Evolutionary conservation across 768 basidiomycete species (phyloP).

Genomic region (Amanita subjunquillea): DNA sequence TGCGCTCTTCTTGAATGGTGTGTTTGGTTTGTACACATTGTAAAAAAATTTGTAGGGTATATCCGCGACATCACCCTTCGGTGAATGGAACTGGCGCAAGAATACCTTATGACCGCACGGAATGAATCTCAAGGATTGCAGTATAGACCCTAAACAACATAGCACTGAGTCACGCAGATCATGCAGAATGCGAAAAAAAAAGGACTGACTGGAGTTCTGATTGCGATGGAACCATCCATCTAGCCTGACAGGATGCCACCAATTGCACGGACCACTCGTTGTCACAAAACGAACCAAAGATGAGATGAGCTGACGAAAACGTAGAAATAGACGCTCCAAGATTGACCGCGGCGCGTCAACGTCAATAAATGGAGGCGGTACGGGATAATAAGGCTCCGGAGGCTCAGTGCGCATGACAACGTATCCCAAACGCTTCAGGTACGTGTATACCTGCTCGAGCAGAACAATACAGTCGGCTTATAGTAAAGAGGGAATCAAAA

Average conservation of each 20-base stretch:
- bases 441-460: slow-evolving; percentile 72
- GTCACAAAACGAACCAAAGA: slow-evolving; percentile 15
- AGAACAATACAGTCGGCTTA: not conserved
- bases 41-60: slow-evolving; percentile 80
- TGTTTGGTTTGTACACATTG: slow-evolving; percentile 86
- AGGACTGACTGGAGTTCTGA: slow-evolving; percentile 40
- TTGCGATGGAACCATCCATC: slow-evolving; percentile 37
- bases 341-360: slow-evolving; percentile 14
- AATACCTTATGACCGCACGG: slow-evolving; percentile 51
- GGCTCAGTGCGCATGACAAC: slow-evolving; percentile 68
- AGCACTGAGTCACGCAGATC: slow-evolving; percentile 1
- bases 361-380: slow-evolving; percentile 26
- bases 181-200: not conserved
- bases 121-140: slow-evolving; percentile 58
- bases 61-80: slow-evolving; percentile 9
- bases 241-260: slow-evolving; percentile 57
- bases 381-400: slow-evolving; percentile 42
- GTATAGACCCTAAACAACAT: slow-evolving; percentile 45
- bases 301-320: slow-evolving; percentile 24
- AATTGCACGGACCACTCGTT: slow-evolving; percentile 31
- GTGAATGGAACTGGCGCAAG: slow-evolving; percentile 18
- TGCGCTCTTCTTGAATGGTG: slow-evolving; percentile 68
- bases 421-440: slow-evolving; percentile 88
- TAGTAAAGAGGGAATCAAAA: not conserved
- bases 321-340: slow-evolving; percentile 21